Percentiles rank a stretch among this genome's conserved stretches.
Conservation (phyloP, 2,329 filamentous ascomycete species). For the Samsoniella hepiali region DNA sequence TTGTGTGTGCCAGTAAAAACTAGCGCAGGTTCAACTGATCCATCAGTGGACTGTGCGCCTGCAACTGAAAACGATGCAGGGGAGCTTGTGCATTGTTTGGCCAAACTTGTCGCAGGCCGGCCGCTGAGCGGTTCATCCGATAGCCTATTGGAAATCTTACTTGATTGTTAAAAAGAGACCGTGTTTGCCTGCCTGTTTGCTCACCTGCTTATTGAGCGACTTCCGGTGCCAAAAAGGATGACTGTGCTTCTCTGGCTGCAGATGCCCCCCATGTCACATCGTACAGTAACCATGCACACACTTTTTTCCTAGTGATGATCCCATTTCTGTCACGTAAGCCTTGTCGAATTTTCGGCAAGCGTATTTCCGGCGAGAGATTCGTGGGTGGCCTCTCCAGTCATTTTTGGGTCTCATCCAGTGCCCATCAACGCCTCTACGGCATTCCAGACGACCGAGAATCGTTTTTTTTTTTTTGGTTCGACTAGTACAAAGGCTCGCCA, state of each 20-base stretch:
- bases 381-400: neutral
- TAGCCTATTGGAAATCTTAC: neutral
- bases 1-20: neutral
- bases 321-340: neutral
- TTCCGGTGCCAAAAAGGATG: neutral
- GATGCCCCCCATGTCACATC: neutral
- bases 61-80: neutral
- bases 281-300: neutral
- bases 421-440: neutral
- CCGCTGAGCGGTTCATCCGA: slow-evolving; percentile 1
- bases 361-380: slow-evolving; percentile 8
- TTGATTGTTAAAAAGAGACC: neutral
- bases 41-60: neutral
- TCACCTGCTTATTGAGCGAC: neutral
- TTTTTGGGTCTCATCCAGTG: neutral
- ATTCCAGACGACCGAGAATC: neutral
- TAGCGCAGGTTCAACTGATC: neutral
- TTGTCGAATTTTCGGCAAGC: neutral
- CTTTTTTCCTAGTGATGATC: neutral
- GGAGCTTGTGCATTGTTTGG: neutral
- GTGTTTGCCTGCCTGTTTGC: neutral
- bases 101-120: neutral
- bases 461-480: too few relatives aligned
- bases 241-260: neutral
- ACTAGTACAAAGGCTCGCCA: neutral